phyloP scores from a whole-genome alignment of 179 eudicot species.

The Pouteria campechiana region DNA sequence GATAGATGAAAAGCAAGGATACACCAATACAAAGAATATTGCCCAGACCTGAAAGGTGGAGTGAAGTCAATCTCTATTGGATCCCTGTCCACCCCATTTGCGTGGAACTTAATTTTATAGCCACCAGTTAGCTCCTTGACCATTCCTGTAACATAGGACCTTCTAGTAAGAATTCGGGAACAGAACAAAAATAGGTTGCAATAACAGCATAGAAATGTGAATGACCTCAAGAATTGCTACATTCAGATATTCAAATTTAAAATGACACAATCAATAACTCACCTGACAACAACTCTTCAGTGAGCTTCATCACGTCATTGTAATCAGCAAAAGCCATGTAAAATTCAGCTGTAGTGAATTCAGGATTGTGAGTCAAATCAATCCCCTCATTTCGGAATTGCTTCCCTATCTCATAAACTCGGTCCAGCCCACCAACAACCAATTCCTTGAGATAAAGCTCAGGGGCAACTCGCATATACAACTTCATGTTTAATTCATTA shows the following conservation, averaged over 20 bases:
- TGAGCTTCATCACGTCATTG: constrained; percentile 82
- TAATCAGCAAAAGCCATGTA: constrained; percentile 98
- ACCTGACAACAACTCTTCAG: constrained; percentile 90
- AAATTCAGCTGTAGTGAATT: constrained; percentile 94
- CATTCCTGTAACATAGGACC: constrained; percentile 46
- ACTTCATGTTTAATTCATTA: constrained; percentile 83
- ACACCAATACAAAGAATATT: background rate
- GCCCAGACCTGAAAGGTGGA: constrained; percentile 85
- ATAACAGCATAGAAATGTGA: background rate
- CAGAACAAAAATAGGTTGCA: too few species aligned
- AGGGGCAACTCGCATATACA: constrained; percentile 96
- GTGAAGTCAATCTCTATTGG: constrained; percentile 95
- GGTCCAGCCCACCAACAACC: constrained; percentile 92
- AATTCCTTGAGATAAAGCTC: constrained; percentile 91
- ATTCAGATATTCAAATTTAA: too few species aligned
- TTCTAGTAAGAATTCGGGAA: background rate
- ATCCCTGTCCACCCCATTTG: constrained; percentile 72
- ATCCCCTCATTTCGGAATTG: constrained; percentile 96
- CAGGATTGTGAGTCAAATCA: constrained; percentile 95
- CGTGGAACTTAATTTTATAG: constrained; percentile 66
- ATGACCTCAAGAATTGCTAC: too few species aligned
- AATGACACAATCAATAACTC: constrained; percentile 9
- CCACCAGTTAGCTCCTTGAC: constrained; percentile 93
- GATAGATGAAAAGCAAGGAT: background rate
- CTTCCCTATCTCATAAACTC: constrained; percentile 95